These are phyloP conservation scores for Penicillium maclennaniae DNA, from an alignment of 495 filamentous ascomycete species.

Conservation along the genomic window DNA sequence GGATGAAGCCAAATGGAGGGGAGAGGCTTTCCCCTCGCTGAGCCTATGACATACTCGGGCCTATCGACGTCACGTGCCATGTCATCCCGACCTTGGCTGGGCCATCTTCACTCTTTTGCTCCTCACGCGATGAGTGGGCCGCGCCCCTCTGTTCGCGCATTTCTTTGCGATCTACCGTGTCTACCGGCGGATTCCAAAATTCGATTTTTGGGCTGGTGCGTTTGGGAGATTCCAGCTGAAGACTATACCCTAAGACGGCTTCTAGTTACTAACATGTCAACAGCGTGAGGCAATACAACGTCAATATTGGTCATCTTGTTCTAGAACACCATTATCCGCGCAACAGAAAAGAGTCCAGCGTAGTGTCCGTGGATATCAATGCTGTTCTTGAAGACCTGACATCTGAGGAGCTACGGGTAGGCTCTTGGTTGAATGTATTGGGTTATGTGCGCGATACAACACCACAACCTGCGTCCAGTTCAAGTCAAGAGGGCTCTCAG, in stretches of 20 bases:
- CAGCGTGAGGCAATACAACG: constrained; percentile 69
- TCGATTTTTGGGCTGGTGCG: constrained; percentile 89
- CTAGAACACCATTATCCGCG: constrained; percentile 66
- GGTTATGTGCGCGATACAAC: constrained; percentile 61
- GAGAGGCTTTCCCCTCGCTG: constrained; percentile 35
- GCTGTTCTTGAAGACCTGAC: constrained; percentile 64
- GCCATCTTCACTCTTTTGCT: not conserved
- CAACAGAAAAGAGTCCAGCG: constrained; percentile 25
- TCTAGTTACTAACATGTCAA: not conserved
- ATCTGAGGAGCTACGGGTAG: constrained; percentile 60
- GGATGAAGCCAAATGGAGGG: constrained; percentile 23
- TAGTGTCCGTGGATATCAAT: constrained; percentile 63
- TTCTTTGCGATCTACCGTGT: constrained; percentile 59
- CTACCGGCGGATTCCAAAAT: constrained; percentile 66
- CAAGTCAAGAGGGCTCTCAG: constrained; percentile 7
- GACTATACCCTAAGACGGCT: not conserved
- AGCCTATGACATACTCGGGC: constrained; percentile 41
- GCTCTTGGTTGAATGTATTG: constrained; percentile 89
- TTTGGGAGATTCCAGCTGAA: not conserved
- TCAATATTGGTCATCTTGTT: constrained; percentile 52
- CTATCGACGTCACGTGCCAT: constrained; percentile 34
- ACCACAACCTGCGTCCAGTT: constrained; percentile 11
- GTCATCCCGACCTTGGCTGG: not conserved
- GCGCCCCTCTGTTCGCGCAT: constrained; percentile 60
- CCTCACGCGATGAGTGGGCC: constrained; percentile 51